Base-by-base conservation (phyloP, 192 early-diverging fungal genomes). In the Entophlyctis luteolus region DNA sequence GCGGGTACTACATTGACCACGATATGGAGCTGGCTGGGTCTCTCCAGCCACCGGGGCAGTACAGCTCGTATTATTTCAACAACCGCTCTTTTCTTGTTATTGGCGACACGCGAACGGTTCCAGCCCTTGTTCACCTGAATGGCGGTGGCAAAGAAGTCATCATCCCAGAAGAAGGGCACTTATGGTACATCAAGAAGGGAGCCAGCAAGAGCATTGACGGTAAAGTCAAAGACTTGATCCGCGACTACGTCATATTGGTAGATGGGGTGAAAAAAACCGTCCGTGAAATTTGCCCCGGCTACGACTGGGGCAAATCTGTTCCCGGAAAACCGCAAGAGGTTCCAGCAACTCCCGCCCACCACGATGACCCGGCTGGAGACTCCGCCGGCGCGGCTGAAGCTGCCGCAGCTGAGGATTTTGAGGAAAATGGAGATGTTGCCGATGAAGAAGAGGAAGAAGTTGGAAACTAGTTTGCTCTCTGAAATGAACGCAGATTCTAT, bases 161-260 rank as follows among this genome's bases (percentile, higher is more conserved):
- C n/a, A 42, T 12, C 39, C 39, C 39, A 12, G 39, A 8, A 12
- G 29, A 33, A 31, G 55, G 35, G 4, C 4, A 42, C 39, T 42
- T 60, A 28, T 60, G 39, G 58, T 60, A 60, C 28, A 16, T 60
- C 6, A 10, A 4, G 37, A 39, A 42, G 37, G 37, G 58, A 22
- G n/a, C 4, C 4, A n/a, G n/a, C n/a, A n/a, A n/a, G n/a, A 42
- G 8, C n/a, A 6, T 60, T 3, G 45, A 10, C 18, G 10, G 10
- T 5, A 12, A 45, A 3, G 37, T 60, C 37, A 45, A 45, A 22
- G 38, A 60, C 3, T 3, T 16, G 3, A 27, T 60, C n/a, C 6
- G 38, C 34, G 34, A 39, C 25, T 60, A 60, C 28, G 8, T 5
- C 4, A 34, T 60, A 4, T 60, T 45, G 37, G 39, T 60, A 39